phyloP scores from a whole-genome alignment of 768 basidiomycete genomes.

The button mushroom (Agaricus bisporus) region DNA sequence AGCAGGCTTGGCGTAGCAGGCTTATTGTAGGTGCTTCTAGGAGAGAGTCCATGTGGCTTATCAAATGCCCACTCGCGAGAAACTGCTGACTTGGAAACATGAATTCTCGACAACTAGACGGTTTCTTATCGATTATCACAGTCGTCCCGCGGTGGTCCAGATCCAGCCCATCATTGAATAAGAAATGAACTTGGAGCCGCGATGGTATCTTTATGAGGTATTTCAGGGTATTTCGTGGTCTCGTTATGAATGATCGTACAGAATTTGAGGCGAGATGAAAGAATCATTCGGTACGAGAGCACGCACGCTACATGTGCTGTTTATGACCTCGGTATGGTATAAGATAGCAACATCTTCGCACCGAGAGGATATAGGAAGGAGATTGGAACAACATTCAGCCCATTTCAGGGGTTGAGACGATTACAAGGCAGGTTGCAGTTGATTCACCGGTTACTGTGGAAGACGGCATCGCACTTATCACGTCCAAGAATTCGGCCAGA shows the following conservation, averaged over 20 bases:
- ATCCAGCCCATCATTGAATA: conserved; percentile 35
- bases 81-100: not conserved
- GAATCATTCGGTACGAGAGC: conserved; percentile 31
- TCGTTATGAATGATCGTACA: conserved; percentile 25
- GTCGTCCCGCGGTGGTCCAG: conserved; percentile 38
- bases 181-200: conserved; percentile 33
- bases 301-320: conserved; percentile 28
- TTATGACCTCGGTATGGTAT: conserved; percentile 35
- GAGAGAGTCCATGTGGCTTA: conserved; percentile 6
- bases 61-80: not conserved
- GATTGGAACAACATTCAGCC: conserved; percentile 22
- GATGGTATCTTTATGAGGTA: conserved; percentile 33
- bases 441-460: conserved; percentile 26
- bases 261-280: conserved; percentile 20
- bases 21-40: not conserved
- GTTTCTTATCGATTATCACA: conserved; percentile 31
- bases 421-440: conserved; percentile 37
- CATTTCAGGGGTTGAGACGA: conserved; percentile 6
- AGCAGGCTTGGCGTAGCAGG: not conserved
- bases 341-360: conserved; percentile 42
- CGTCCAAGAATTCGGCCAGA: conserved; percentile 39
- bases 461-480: conserved; percentile 39
- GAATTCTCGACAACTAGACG: not conserved
- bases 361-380: conserved; percentile 32
- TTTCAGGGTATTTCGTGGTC: conserved; percentile 35